Evolutionary conservation across 768 basidiomycete species (phyloP).

Genomic region (Tulasnella calospora): DNA sequence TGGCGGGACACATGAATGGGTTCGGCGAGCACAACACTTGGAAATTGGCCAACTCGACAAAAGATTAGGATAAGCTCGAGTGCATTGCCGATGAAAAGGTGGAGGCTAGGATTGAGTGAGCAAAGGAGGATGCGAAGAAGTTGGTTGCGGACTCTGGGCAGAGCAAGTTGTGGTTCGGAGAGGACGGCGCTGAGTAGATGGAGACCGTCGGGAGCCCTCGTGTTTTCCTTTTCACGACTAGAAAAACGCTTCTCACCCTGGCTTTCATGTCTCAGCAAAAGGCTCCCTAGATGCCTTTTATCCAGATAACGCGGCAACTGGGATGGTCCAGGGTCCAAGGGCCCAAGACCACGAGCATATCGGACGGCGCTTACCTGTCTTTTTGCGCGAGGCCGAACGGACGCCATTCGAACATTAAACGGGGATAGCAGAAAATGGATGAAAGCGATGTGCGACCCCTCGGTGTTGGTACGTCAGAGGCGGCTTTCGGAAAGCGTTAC

Average conservation of each 20-base stretch:
- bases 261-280: constrained; percentile 40
- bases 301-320: constrained; percentile 88
- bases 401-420: constrained; percentile 75
- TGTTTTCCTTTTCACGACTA: background rate
- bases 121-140: constrained; percentile 50
- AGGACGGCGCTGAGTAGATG: constrained; percentile 86
- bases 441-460: constrained; percentile 60
- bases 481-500: background rate
- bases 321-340: constrained; percentile 81
- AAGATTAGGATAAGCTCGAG: constrained; percentile 57
- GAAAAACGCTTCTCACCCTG: background rate
- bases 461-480: constrained; percentile 40
- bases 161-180: constrained; percentile 72
- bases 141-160: constrained; percentile 72
- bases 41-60: constrained; percentile 31
- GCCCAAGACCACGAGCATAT: constrained; percentile 76
- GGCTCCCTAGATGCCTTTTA: constrained; percentile 70
- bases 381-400: constrained; percentile 83
- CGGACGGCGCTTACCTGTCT: constrained; percentile 86
- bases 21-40: constrained; percentile 36
- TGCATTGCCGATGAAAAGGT: constrained; percentile 68
- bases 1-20: constrained; percentile 61
- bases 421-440: constrained; percentile 75
- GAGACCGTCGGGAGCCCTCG: constrained; percentile 49
- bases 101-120: constrained; percentile 51